These are phyloP conservation scores for Phytophthora boehmeriae DNA, from an alignment of 352 stramenopile species.

Conservation along the genomic window DNA sequence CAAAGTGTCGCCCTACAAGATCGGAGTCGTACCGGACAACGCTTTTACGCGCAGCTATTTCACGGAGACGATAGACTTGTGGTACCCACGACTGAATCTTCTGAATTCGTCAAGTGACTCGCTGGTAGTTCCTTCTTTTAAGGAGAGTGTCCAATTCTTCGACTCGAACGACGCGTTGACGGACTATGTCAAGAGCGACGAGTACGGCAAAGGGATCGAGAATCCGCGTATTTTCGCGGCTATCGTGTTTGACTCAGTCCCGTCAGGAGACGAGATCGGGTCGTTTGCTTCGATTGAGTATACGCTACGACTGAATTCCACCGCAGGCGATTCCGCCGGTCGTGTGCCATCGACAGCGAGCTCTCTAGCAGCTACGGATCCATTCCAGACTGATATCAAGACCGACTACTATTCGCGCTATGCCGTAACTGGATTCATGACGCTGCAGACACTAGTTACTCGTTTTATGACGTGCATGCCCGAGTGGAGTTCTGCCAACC, in stretches of 20 bases:
- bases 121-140: conserved; percentile 47
- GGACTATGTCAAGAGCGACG: conserved; percentile 48
- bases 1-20: conserved; percentile 63
- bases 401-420: conserved; percentile 53
- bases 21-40: conserved; percentile 56
- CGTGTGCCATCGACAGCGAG: conserved; percentile 39
- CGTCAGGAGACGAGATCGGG: conserved; percentile 40
- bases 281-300: conserved; percentile 59
- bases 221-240: conserved; percentile 55
- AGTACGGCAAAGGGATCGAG: conserved; percentile 44
- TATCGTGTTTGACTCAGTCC: conserved; percentile 60
- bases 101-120: conserved; percentile 27
- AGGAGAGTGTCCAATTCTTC: conserved; percentile 56
- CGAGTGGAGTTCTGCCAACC: conserved; percentile 42
- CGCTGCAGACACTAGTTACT: conserved; percentile 66
- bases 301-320: conserved; percentile 64
- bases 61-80: conserved; percentile 43
- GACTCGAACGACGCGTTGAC: conserved; percentile 40
- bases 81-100: conserved; percentile 59
- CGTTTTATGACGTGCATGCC: conserved; percentile 67
- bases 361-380: conserved; percentile 31
- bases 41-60: conserved; percentile 70
- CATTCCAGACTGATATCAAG: conserved; percentile 44
- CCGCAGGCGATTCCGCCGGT: conserved; percentile 30
- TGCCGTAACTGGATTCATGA: conserved; percentile 58